Evolutionary conservation across 805 yeast species (phyloP).

Genomic region (Saturnispora quitensis): DNA sequence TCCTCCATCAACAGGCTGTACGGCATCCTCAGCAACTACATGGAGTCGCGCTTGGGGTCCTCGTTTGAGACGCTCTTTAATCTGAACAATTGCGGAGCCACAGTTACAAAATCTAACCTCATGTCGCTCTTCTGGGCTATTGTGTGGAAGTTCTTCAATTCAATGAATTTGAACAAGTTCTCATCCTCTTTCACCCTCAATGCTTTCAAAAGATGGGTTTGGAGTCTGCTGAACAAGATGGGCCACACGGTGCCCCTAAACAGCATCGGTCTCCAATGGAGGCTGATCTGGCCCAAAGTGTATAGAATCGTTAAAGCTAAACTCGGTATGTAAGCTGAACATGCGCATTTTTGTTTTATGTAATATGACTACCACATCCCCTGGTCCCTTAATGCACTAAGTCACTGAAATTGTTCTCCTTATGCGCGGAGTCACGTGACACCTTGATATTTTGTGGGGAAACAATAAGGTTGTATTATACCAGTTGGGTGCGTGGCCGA

Average conservation of each 20-base stretch:
- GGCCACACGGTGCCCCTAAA: neutral
- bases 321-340: neutral
- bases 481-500: constrained; percentile 17
- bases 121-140: constrained; percentile 14
- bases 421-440: neutral
- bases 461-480: neutral
- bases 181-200: constrained; percentile 7
- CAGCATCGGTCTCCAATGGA: neutral
- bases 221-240: neutral
- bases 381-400: neutral
- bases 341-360: neutral
- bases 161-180: constrained; percentile 11
- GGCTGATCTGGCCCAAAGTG: neutral
- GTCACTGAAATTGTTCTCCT: too few species aligned
- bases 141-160: constrained; percentile 14
- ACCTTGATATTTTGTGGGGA: neutral
- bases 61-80: constrained; percentile 6
- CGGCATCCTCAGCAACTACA: constrained; percentile 1
- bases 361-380: neutral
- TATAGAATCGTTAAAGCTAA: neutral
- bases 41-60: constrained; percentile 6
- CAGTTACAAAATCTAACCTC: constrained; percentile 12
- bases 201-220: constrained; percentile 6
- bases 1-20: constrained; percentile 18
- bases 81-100: constrained; percentile 17